A percentile compares a stretch with the other conserved stretches of the same genome.
Conservation (phyloP, 1,284 basidiomycete species). For the Apiotrichum siamense region DNA sequence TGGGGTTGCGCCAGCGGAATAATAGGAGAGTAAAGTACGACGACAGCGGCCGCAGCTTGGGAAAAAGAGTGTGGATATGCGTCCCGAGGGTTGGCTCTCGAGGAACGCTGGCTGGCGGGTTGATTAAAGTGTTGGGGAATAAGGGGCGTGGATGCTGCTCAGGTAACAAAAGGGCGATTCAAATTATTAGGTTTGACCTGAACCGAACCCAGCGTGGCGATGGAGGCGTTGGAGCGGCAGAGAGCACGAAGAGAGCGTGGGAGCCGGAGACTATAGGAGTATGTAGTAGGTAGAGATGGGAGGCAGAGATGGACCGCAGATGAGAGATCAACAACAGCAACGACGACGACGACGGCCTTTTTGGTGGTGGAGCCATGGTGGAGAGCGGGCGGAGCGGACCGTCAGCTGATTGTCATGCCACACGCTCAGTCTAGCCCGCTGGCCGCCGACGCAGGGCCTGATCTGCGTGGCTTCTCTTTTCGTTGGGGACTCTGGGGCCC, state of each 20-base stretch:
- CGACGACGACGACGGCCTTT: not conserved
- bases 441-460: too few relatives aligned
- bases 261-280: too few relatives aligned
- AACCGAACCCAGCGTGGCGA: not conserved
- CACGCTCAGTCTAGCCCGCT: too few relatives aligned
- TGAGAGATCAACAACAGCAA: not conserved
- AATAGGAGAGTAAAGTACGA: too few relatives aligned
- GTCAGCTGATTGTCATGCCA: too few relatives aligned
- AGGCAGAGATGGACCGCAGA: too few relatives aligned
- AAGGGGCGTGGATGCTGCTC: not conserved
- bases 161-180: not conserved
- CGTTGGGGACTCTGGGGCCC: constrained; percentile 4
- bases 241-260: too few relatives aligned
- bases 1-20: too few relatives aligned
- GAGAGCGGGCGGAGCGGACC: too few relatives aligned
- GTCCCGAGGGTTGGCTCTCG: not conserved
- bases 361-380: not conserved
- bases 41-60: not conserved
- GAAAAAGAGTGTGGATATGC: not conserved
- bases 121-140: constrained; percentile 2
- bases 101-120: not conserved
- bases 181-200: too few relatives aligned
- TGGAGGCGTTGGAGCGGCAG: not conserved
- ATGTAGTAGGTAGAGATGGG: too few relatives aligned
- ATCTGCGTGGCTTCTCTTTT: not conserved